phyloP scores from a whole-genome alignment of 106 monocot genomes.

The Dioscorea zingiberensis region DNA sequence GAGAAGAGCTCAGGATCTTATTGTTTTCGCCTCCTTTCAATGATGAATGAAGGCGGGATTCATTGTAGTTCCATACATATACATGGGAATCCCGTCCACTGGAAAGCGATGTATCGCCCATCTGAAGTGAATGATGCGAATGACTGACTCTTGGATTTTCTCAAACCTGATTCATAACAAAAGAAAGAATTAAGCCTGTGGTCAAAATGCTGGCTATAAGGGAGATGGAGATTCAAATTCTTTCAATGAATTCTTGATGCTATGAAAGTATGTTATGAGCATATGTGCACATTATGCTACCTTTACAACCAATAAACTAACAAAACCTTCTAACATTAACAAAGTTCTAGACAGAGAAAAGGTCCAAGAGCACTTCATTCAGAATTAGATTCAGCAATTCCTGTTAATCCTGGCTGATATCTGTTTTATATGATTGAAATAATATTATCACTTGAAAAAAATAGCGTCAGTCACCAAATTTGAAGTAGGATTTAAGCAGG shows the following conservation, averaged over 20 bases:
- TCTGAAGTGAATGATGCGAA: constrained; percentile 56
- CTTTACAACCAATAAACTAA: no score
- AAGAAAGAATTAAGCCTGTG: not conserved
- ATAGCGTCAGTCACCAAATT: no score
- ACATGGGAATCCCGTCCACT: constrained; percentile 43
- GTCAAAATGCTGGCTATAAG: not conserved
- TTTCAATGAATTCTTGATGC: no score
- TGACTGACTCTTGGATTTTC: constrained; percentile 28
- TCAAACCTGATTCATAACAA: constrained; percentile 17
- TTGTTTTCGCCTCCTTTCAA: constrained; percentile 18
- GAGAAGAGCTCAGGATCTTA: constrained; percentile 32
- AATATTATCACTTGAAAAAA: no score
- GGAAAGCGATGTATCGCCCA: constrained; percentile 47
- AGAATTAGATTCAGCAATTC: not conserved
- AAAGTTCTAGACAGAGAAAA: not conserved
- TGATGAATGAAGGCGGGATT: constrained; percentile 6
- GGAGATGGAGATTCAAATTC: no score
- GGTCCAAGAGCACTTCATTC: not conserved
- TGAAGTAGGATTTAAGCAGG: no score
- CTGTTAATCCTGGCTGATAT: not conserved
- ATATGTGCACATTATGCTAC: not conserved
- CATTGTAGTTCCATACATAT: constrained; percentile 28
- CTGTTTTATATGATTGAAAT: not conserved
- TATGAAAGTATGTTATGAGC: no score
- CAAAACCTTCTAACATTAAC: no score